Percentiles rank a stretch among this genome's conserved stretches.
These are phyloP conservation scores for Ophiosphaerella korrae DNA, from an alignment of 2,329 filamentous ascomycete genomes.

Conservation along the genomic window DNA sequence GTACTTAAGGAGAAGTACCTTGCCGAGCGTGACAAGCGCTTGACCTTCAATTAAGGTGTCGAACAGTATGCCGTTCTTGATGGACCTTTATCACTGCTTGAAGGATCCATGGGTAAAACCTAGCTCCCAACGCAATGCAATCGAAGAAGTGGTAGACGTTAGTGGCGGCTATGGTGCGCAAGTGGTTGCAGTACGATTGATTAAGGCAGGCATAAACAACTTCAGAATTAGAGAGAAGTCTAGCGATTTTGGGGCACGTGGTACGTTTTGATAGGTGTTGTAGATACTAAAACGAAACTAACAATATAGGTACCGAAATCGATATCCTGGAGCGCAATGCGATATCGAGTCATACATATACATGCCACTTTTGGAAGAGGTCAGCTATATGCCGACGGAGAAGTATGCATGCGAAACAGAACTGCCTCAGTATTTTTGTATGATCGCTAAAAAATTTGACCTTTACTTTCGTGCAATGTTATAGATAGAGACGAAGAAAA, in stretches of 20 bases:
- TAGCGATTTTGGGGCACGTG: slow-evolving; percentile 55
- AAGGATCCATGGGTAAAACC: slow-evolving; percentile 38
- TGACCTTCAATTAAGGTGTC: slow-evolving; percentile 28
- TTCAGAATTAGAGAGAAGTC: slow-evolving; percentile 51
- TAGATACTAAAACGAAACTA: neutral
- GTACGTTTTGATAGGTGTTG: slow-evolving; percentile 45
- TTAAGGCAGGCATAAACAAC: slow-evolving; percentile 41
- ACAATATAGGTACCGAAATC: slow-evolving; percentile 51
- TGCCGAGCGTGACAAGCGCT: slow-evolving; percentile 35
- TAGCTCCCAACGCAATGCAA: slow-evolving; percentile 27
- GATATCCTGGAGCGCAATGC: slow-evolving; percentile 32
- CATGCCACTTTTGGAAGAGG: slow-evolving; percentile 35
- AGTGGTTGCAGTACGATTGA: slow-evolving; percentile 45
- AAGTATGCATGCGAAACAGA: slow-evolving; percentile 55
- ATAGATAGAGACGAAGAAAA: slow-evolving; percentile 50
- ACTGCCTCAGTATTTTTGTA: slow-evolving; percentile 53
- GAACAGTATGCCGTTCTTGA: slow-evolving; percentile 37
- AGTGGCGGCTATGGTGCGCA: slow-evolving; percentile 55
- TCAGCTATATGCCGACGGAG: slow-evolving; percentile 59
- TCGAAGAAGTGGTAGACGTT: slow-evolving; percentile 45
- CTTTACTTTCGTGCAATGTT: slow-evolving; percentile 54
- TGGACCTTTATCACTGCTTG: slow-evolving; percentile 26
- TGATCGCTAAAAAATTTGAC: slow-evolving; percentile 52
- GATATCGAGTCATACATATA: slow-evolving; percentile 39
- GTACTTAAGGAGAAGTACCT: slow-evolving; percentile 35